Percentiles rank a stretch among this genome's conserved stretches.
Evolutionary conservation across 2,329 filamentous ascomycete species (phyloP).

Genomic region (Trichoderma pleuroti): DNA sequence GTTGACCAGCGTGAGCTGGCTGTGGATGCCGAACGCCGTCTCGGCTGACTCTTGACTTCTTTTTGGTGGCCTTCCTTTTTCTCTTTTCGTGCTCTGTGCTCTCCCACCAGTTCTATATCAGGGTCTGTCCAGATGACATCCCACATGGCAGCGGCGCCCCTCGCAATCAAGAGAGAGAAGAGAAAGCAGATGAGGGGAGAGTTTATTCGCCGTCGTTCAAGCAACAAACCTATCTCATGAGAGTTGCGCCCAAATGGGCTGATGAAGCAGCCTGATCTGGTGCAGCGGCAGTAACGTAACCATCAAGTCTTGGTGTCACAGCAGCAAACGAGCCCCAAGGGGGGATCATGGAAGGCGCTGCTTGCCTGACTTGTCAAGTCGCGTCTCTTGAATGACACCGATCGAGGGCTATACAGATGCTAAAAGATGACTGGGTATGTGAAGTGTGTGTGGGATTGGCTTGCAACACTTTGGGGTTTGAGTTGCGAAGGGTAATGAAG

Average conservation of each 20-base stretch:
- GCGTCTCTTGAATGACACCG: background rate
- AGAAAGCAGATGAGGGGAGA: background rate
- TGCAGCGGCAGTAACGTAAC: slow-evolving; percentile 20
- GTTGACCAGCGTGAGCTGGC: slow-evolving; percentile 43
- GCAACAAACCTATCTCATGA: background rate
- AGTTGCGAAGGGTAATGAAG: background rate
- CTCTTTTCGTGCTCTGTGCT: slow-evolving; percentile 50
- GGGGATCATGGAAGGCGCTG: background rate
- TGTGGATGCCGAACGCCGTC: slow-evolving; percentile 39
- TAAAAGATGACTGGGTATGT: background rate
- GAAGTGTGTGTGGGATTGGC: background rate
- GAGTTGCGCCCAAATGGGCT: background rate
- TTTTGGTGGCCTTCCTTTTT: slow-evolving; percentile 23
- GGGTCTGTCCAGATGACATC: slow-evolving; percentile 58
- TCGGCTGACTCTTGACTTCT: slow-evolving; percentile 25
- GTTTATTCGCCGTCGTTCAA: background rate
- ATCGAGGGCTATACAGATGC: background rate
- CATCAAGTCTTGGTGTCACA: slow-evolving; percentile 16
- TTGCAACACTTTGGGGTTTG: slow-evolving; percentile 17
- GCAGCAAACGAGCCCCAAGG: slow-evolving; percentile 8
- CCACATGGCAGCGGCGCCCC: slow-evolving; percentile 43
- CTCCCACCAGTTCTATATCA: slow-evolving; percentile 50
- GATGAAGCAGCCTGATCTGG: background rate
- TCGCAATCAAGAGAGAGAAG: background rate
- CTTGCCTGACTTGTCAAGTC: background rate